Evolutionary conservation across 2,329 filamentous ascomycete genomes (phyloP).

Genomic region (Cytospora mali): DNA sequence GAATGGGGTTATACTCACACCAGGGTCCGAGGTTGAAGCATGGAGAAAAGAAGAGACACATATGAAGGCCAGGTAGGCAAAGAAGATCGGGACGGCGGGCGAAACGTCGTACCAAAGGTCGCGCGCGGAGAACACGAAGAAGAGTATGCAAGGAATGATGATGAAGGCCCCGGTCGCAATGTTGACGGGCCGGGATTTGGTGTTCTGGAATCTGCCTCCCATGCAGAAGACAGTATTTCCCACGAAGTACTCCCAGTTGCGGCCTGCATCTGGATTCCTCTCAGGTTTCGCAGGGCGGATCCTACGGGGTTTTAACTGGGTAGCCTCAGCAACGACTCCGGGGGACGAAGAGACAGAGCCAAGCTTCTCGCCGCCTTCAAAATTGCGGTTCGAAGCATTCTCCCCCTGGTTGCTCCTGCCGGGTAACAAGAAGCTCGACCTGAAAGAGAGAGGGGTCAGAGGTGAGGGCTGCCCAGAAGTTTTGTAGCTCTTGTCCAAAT

Average conservation of each 20-base stretch:
- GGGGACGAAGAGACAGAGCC: conserved; percentile 79
- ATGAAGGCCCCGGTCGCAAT: conserved; percentile 81
- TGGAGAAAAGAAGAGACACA: conserved; percentile 93
- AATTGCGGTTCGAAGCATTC: conserved; percentile 56
- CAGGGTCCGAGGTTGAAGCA: conserved; percentile 88
- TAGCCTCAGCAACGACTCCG: conserved; percentile 45
- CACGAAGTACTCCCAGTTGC: conserved; percentile 89
- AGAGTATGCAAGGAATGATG: conserved; percentile 77
- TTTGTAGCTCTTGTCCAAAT: conserved; percentile 63
- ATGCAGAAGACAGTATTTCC: conserved; percentile 92
- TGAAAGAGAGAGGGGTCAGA: conserved; percentile 73
- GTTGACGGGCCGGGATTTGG: conserved; percentile 84
- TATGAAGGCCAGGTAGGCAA: conserved; percentile 88
- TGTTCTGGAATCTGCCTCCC: conserved; percentile 85
- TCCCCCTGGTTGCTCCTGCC: conserved; percentile 54
- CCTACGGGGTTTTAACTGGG: conserved; percentile 31
- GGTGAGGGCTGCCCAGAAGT: conserved; percentile 58
- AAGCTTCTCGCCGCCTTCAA: conserved; percentile 77
- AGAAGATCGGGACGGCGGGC: conserved; percentile 84
- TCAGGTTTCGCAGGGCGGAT: conserved; percentile 39
- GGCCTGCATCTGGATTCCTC: conserved; percentile 53
- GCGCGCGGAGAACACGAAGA: conserved; percentile 81
- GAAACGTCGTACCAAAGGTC: conserved; percentile 87
- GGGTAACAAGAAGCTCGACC: conserved; percentile 72
- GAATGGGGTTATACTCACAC: conserved; percentile 62